These are phyloP conservation scores for Amanita rimosa DNA, from an alignment of 768 basidiomycete species.

Conservation along the genomic window DNA sequence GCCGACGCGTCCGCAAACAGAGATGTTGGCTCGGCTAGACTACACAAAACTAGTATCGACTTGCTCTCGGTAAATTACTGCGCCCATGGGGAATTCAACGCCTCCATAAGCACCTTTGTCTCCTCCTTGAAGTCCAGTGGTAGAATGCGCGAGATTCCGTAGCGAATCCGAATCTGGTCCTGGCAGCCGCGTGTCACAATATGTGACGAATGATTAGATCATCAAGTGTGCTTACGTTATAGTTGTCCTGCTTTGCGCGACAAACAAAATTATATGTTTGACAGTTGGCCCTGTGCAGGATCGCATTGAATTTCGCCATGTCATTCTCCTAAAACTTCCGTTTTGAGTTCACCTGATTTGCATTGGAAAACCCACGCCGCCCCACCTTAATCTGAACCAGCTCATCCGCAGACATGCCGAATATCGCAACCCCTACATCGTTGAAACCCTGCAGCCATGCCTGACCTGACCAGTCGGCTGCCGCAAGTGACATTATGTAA, in stretches of 20 bases:
- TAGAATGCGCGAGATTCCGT: slow-evolving; percentile 62
- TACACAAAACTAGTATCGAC: too few relatives aligned
- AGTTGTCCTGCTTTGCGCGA: slow-evolving; percentile 81
- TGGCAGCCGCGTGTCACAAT: slow-evolving; percentile 19
- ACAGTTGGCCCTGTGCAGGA: slow-evolving; percentile 56
- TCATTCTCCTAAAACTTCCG: slow-evolving; percentile 38
- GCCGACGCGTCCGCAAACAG: slow-evolving; percentile 8
- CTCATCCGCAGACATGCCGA: slow-evolving; percentile 73
- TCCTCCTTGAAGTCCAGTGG: slow-evolving; percentile 63
- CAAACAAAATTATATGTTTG: slow-evolving; percentile 74
- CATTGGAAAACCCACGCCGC: slow-evolving; percentile 7
- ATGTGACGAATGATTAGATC: background rate
- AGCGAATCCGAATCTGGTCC: slow-evolving; percentile 78
- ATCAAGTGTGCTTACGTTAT: slow-evolving; percentile 48
- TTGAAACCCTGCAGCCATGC: slow-evolving; percentile 95
- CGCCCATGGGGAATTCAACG: slow-evolving; percentile 52
- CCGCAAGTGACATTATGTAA: slow-evolving; percentile 76
- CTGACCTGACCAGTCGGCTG: slow-evolving; percentile 84
- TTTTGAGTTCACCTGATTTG: slow-evolving; percentile 6
- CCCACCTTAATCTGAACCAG: slow-evolving; percentile 60
- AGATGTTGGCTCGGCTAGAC: slow-evolving; percentile 10
- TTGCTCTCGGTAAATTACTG: too few relatives aligned
- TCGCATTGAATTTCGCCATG: slow-evolving; percentile 42
- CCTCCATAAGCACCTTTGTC: slow-evolving; percentile 43
- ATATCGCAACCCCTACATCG: slow-evolving; percentile 69